Percentiles rank a stretch among this genome's conserved stretches.
Conservation (phyloP, 768 basidiomycete species). For the Lactarius hatsudake region DNA sequence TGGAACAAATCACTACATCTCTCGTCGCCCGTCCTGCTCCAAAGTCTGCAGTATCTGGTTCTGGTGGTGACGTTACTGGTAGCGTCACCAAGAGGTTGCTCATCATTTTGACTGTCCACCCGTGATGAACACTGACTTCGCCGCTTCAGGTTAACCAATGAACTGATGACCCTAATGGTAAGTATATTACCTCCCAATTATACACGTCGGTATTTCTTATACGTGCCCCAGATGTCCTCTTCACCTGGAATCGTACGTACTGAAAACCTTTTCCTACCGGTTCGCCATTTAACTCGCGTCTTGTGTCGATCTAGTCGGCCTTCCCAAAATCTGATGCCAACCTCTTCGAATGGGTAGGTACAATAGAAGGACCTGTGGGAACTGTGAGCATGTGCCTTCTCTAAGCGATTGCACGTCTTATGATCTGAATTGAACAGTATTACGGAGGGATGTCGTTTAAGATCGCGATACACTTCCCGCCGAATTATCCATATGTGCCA, state of each 20-base stretch:
- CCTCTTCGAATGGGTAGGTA: slow-evolving; percentile 87
- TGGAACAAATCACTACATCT: slow-evolving; percentile 73
- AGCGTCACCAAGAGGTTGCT: slow-evolving; percentile 81
- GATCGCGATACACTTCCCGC: slow-evolving; percentile 80
- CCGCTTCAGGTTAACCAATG: slow-evolving; percentile 63
- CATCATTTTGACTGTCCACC: not conserved
- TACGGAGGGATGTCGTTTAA: slow-evolving; percentile 80
- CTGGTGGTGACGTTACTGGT: slow-evolving; percentile 58
- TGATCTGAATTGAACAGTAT: slow-evolving; percentile 44
- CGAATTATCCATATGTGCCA: slow-evolving; percentile 85
- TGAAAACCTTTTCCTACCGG: too few species aligned
- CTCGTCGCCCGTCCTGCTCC: slow-evolving; percentile 52
- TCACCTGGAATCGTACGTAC: slow-evolving; percentile 80
- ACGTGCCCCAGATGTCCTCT: slow-evolving; percentile 67
- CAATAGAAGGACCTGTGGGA: slow-evolving; percentile 76
- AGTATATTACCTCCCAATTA: slow-evolving; percentile 30
- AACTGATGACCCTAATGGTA: slow-evolving; percentile 89
- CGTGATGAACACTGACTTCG: slow-evolving; percentile 11
- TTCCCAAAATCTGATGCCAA: slow-evolving; percentile 87
- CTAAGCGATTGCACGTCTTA: not conserved
- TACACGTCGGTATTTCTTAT: not conserved
- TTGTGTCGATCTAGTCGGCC: slow-evolving; percentile 56
- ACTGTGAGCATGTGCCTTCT: slow-evolving; percentile 50
- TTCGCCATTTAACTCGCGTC: not conserved
- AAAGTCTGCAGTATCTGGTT: slow-evolving; percentile 55